phyloP scores from a whole-genome alignment of 495 filamentous ascomycete genomes.

The Rostrohypoxylon terebratum region DNA sequence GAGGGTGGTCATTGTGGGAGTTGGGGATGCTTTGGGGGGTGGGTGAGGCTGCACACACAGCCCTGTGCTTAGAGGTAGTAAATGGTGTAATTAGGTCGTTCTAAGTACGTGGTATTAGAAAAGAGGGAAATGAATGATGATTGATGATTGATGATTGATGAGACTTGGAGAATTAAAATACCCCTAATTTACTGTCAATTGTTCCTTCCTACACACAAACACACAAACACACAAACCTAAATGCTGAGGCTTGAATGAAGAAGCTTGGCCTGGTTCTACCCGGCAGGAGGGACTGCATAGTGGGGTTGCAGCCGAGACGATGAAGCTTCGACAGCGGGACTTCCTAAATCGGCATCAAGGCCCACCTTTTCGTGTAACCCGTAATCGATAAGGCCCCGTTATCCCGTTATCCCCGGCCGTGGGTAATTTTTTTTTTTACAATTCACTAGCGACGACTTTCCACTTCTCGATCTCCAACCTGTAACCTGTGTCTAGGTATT shows the following conservation, averaged over 20 bases:
- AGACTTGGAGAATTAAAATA: background rate
- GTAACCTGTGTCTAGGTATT: background rate
- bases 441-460: background rate
- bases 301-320: background rate
- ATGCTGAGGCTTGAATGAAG: background rate
- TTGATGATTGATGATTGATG: background rate
- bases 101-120: background rate
- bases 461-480: background rate
- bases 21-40: background rate
- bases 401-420: background rate
- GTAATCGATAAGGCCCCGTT: background rate
- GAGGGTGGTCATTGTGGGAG: constrained; percentile 77
- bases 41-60: background rate
- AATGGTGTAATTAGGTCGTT: too few relatives aligned
- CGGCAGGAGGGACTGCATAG: background rate
- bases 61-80: background rate
- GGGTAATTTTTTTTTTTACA: constrained; percentile 17
- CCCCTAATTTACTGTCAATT: background rate
- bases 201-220: background rate
- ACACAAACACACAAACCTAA: too few relatives aligned
- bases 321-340: background rate
- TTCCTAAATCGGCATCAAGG: background rate
- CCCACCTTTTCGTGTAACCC: background rate
- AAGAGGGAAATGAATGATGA: background rate
- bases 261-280: background rate